Evolutionary conservation across 2,329 filamentous ascomycete genomes (phyloP).

Genomic region (Botryotinia convoluta): DNA sequence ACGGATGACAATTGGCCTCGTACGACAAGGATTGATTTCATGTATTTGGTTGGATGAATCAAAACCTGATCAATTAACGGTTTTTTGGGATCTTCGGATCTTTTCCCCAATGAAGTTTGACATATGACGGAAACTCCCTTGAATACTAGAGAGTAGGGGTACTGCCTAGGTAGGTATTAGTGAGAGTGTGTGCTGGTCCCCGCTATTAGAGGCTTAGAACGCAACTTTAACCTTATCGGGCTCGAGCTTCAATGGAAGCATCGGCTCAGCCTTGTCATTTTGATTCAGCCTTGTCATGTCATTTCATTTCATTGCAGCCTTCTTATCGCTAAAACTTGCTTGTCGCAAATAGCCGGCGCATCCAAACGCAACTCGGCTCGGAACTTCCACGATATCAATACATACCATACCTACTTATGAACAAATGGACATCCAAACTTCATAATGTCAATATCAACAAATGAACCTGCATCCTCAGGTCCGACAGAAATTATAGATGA

Average conservation of each 20-base stretch:
- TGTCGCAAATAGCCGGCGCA: background rate
- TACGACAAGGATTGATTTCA: background rate
- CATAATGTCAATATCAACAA: conserved; percentile 29
- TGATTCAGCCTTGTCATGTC: background rate
- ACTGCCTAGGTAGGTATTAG: no score
- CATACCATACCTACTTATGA: background rate
- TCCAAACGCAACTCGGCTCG: background rate
- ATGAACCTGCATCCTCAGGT: conserved; percentile 22
- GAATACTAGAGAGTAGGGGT: background rate
- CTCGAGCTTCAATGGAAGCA: background rate
- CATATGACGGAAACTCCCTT: background rate
- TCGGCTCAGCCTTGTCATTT: background rate
- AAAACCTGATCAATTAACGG: background rate
- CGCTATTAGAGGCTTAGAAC: background rate
- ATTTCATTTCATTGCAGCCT: background rate
- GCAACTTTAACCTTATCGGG: background rate
- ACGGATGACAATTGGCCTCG: background rate
- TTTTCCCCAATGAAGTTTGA: background rate
- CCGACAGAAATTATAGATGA: conserved; percentile 7
- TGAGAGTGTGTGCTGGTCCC: background rate
- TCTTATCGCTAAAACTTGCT: conserved; percentile 11
- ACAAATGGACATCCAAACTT: conserved; percentile 11
- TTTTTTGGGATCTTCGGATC: background rate
- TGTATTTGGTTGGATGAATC: background rate
- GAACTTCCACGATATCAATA: background rate